phyloP scores from a whole-genome alignment of 2,329 filamentous ascomycete species.

The Talaromyces sp. region DNA sequence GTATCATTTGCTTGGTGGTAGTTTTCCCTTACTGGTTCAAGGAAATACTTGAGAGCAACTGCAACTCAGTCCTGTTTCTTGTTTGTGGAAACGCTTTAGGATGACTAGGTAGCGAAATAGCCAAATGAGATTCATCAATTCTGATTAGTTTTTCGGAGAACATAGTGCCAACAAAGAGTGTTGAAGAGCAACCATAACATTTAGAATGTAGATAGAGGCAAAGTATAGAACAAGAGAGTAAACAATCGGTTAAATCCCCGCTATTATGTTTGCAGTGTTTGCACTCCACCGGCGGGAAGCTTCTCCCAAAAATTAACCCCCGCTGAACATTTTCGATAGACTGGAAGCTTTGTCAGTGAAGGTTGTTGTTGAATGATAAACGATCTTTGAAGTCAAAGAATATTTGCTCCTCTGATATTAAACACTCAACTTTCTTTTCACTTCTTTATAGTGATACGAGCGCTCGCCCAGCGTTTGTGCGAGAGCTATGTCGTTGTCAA shows the following conservation, averaged over 20 bases:
- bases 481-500: constrained; percentile 84
- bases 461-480: constrained; percentile 12
- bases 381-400: neutral
- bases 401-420: neutral
- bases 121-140: too few species aligned
- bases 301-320: constrained; percentile 17
- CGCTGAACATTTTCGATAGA: constrained; percentile 11
- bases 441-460: constrained; percentile 2
- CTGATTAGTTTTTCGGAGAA: too few species aligned
- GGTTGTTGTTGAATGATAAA: neutral
- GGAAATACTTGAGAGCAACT: too few species aligned
- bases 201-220: neutral
- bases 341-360: constrained; percentile 3
- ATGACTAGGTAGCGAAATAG: too few species aligned
- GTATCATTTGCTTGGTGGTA: too few species aligned
- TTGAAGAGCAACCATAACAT: too few species aligned
- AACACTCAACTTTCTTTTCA: constrained; percentile 1
- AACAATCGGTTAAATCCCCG: constrained; percentile 10
- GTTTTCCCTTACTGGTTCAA: too few species aligned
- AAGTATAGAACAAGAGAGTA: neutral
- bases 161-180: too few species aligned
- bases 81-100: too few species aligned
- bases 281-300: constrained; percentile 14
- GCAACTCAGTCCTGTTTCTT: too few species aligned
- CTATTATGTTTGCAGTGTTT: constrained; percentile 15